A percentile compares a stretch with the other conserved stretches of the same genome.
These are phyloP conservation scores for Tribonema minus DNA, from an alignment of 108 stramenopile genomes.

Conservation along the genomic window DNA sequence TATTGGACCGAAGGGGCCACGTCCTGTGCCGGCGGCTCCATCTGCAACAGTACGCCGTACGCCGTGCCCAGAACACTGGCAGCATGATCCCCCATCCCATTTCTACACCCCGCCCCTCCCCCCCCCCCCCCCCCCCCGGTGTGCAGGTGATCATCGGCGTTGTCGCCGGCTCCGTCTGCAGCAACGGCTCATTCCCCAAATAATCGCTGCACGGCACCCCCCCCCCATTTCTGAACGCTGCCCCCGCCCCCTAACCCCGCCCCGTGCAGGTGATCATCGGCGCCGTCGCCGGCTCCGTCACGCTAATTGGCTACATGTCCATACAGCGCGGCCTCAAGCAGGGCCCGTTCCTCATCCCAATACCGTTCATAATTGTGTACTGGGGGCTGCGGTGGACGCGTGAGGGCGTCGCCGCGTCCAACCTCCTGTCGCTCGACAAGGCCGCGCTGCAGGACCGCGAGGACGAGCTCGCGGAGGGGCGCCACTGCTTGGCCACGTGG, in stretches of 20 bases:
- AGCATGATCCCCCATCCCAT: too few relatives aligned
- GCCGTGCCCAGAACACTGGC: too few relatives aligned
- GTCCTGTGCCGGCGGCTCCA: too few relatives aligned
- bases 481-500: too few relatives aligned
- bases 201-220: too few relatives aligned
- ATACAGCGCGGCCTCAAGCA: neutral
- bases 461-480: constrained; percentile 3
- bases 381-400: neutral
- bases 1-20: too few relatives aligned
- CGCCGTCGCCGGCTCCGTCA: constrained; percentile 10
- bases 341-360: constrained; percentile 9
- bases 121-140: neutral
- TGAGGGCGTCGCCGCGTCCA: neutral
- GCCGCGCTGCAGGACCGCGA: constrained; percentile 23
- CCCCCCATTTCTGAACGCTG: neutral
- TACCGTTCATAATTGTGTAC: constrained; percentile 4
- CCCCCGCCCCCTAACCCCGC: neutral
- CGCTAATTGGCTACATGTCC: constrained; percentile 23
- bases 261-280: constrained; percentile 1
- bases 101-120: neutral
- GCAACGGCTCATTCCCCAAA: too few relatives aligned
- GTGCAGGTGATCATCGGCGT: neutral
- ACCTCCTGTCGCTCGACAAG: constrained; percentile 23
- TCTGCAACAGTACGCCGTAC: too few relatives aligned
- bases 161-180: too few relatives aligned